Evolutionary conservation across 2,329 filamentous ascomycete genomes (phyloP).

Genomic region (Helotiales sp.): DNA sequence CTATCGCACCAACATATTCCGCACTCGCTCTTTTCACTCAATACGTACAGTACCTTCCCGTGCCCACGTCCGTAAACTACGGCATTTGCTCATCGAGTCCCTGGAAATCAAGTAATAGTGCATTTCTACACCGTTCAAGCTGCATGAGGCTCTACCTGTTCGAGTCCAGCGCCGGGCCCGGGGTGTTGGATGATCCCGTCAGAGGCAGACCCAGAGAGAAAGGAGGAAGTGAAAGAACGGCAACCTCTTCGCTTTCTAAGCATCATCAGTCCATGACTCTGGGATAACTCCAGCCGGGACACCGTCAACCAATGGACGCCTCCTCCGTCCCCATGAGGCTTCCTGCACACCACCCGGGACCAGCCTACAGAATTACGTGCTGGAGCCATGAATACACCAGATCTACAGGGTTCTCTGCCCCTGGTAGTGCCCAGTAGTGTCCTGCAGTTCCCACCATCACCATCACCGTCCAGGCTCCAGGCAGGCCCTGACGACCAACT

Average conservation of each 20-base stretch:
- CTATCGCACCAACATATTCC: not conserved
- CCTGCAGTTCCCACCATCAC: slow-evolving; percentile 1
- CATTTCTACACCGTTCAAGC: not conserved
- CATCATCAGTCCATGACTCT: slow-evolving; percentile 23
- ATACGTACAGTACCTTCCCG: not conserved
- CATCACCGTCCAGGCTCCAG: too few relatives aligned
- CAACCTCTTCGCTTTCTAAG: slow-evolving; percentile 24
- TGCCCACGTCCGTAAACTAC: not conserved
- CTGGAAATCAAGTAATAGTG: slow-evolving; percentile 7
- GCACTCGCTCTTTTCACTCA: not conserved
- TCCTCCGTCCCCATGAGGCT: slow-evolving; percentile 5
- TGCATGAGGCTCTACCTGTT: slow-evolving; percentile 13
- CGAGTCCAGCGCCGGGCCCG: not conserved
- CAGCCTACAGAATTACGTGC: slow-evolving; percentile 22
- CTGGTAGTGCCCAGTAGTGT: not conserved
- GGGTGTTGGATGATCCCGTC: not conserved
- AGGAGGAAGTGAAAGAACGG: not conserved
- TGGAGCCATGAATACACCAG: slow-evolving; percentile 12
- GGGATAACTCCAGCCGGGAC: slow-evolving; percentile 8
- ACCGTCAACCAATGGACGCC: slow-evolving; percentile 8
- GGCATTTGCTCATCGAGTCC: too few relatives aligned
- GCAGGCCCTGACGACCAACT: slow-evolving; percentile 29
- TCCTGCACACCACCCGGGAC: slow-evolving; percentile 2
- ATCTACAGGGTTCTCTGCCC: slow-evolving; percentile 20
- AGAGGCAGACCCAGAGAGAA: not conserved